Conservation (phyloP, 371 early-diverging fungal species). For the Dichotomocladium elegans region DNA sequence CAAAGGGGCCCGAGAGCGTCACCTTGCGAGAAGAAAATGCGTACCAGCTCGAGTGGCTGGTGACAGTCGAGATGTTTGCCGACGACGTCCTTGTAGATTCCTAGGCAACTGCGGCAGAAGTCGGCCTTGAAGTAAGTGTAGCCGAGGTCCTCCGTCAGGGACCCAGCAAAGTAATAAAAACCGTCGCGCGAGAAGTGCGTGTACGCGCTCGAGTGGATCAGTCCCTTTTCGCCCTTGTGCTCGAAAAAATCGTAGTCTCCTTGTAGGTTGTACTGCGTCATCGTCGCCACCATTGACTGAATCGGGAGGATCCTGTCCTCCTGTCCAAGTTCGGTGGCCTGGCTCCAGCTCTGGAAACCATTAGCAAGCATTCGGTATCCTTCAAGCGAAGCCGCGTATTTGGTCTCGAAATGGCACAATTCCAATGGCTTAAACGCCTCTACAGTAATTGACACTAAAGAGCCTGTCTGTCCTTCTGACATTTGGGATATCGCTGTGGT, state of each 20-base stretch:
- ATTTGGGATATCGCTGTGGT: constrained; percentile 9
- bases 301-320: constrained; percentile 32
- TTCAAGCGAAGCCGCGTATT: constrained; percentile 18
- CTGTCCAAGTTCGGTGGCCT: constrained; percentile 30
- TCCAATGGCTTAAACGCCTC: constrained; percentile 23
- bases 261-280: constrained; percentile 44
- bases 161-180: constrained; percentile 43
- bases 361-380: constrained; percentile 48
- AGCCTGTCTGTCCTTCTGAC: constrained; percentile 10
- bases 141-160: constrained; percentile 46
- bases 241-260: constrained; percentile 53
- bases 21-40: constrained; percentile 28
- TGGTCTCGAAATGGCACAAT: constrained; percentile 25
- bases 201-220: constrained; percentile 49
- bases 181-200: constrained; percentile 46
- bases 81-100: constrained; percentile 44
- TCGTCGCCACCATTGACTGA: constrained; percentile 30
- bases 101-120: constrained; percentile 26
- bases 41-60: constrained; percentile 22
- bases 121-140: constrained; percentile 55
- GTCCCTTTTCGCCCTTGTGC: constrained; percentile 45
- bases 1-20: constrained; percentile 37
- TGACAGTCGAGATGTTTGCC: constrained; percentile 23
- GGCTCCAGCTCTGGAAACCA: constrained; percentile 60
- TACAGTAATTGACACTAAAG: constrained; percentile 6